These are phyloP conservation scores for Penicillium sp. DNA, from an alignment of 2,329 filamentous ascomycete species.

Conservation along the genomic window DNA sequence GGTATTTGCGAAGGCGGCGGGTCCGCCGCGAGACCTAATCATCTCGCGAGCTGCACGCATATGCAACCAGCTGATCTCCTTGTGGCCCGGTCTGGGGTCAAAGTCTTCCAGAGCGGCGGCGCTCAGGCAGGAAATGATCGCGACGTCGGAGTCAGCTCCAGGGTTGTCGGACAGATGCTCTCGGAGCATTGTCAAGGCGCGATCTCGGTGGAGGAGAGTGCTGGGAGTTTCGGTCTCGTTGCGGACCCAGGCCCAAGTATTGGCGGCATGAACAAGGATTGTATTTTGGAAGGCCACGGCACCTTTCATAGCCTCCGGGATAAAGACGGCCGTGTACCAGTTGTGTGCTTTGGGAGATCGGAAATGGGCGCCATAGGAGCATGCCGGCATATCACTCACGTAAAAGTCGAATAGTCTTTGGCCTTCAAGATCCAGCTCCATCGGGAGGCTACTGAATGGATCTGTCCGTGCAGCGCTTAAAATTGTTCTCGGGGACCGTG, in stretches of 20 bases:
- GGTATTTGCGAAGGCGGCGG: constrained; percentile 36
- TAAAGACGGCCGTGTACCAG: constrained; percentile 41
- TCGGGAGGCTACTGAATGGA: constrained; percentile 38
- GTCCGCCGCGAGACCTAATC: constrained; percentile 39
- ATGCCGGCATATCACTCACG: constrained; percentile 40
- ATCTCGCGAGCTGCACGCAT: constrained; percentile 41
- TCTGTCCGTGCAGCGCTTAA: constrained; percentile 40
- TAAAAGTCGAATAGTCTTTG: constrained; percentile 41
- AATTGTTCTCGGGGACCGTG: constrained; percentile 30
- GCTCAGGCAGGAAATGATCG: constrained; percentile 40
- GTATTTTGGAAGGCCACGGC: constrained; percentile 39
- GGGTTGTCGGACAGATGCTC: constrained; percentile 33
- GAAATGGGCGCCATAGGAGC: constrained; percentile 39
- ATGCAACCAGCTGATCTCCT: constrained; percentile 40
- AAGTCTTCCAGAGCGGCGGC: constrained; percentile 42
- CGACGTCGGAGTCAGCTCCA: constrained; percentile 36
- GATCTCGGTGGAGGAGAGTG: constrained; percentile 33
- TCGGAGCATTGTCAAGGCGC: constrained; percentile 34
- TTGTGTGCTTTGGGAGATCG: constrained; percentile 36
- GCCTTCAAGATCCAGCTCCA: constrained; percentile 32
- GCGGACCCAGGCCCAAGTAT: constrained; percentile 38
- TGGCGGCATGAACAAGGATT: constrained; percentile 40
- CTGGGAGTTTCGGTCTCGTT: constrained; percentile 32
- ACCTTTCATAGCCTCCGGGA: constrained; percentile 43
- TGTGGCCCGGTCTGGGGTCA: constrained; percentile 38